Evolutionary conservation across 2,329 filamentous ascomycete species (phyloP).

Genomic region (Zarea fungicola): DNA sequence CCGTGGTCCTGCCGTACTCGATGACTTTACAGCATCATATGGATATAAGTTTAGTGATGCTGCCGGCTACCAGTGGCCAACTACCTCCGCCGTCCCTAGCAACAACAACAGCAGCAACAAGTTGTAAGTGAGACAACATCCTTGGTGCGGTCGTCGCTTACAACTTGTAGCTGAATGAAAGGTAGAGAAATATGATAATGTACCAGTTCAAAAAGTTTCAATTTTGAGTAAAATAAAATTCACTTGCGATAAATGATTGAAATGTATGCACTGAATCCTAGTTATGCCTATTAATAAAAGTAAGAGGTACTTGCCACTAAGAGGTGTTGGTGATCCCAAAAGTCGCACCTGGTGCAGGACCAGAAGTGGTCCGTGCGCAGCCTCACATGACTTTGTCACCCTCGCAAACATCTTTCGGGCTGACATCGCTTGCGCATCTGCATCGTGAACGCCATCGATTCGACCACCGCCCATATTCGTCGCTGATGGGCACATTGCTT

Average conservation of each 20-base stretch:
- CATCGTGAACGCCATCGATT: constrained; percentile 3
- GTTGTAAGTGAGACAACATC: constrained; percentile 55
- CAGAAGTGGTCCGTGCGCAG: constrained; percentile 22
- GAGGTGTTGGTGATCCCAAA: too few species aligned
- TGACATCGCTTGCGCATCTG: constrained; percentile 9
- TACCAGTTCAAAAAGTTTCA: constrained; percentile 4
- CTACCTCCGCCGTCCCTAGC: constrained; percentile 57
- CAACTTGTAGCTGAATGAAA: neutral
- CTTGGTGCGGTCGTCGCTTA: constrained; percentile 1
- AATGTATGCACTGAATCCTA: neutral
- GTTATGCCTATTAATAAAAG: neutral
- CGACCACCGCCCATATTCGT: neutral
- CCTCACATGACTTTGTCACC: constrained; percentile 28
- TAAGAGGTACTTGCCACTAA: too few species aligned
- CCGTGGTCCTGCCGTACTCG: constrained; percentile 89
- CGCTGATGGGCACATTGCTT: neutral
- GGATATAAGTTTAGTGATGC: constrained; percentile 99
- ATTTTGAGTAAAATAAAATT: constrained; percentile 2
- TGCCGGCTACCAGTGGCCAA: constrained; percentile 92
- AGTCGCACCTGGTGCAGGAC: too few species aligned
- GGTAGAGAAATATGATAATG: constrained; percentile 12
- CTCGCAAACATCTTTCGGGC: constrained; percentile 9
- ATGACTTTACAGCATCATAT: constrained; percentile 97
- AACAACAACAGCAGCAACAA: constrained; percentile 68
- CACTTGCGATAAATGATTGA: neutral